A percentile compares a stretch with the other conserved stretches of the same genome.
Conservation (phyloP, 352 stramenopile genomes). For the Phytophthora podocarpi region DNA sequence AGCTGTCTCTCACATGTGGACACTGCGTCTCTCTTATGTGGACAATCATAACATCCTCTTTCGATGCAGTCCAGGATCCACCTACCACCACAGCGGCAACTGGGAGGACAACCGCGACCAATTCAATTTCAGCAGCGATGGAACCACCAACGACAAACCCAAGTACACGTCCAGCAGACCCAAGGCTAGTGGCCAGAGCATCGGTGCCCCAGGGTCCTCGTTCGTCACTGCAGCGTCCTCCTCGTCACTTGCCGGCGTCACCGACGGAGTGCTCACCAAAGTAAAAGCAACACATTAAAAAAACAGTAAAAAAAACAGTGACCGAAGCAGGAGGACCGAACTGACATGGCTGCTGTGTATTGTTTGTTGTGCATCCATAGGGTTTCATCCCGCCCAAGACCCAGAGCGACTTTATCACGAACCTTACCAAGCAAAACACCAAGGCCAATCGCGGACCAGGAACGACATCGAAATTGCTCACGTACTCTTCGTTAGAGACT, state of each 20-base stretch:
- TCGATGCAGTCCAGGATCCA: background rate
- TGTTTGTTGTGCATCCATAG: conserved; percentile 25
- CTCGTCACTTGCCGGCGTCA: background rate
- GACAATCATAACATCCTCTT: background rate
- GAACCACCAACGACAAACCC: background rate
- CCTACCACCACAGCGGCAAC: background rate
- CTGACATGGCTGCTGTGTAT: background rate
- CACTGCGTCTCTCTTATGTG: background rate
- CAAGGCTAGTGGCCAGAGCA: conserved; percentile 31
- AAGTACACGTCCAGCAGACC: conserved; percentile 23
- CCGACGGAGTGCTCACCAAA: conserved; percentile 21
- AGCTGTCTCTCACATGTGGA: background rate
- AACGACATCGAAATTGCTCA: background rate
- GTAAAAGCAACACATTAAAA: conserved; percentile 7
- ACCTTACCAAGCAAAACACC: conserved; percentile 28
- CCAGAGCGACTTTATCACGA: conserved; percentile 27
- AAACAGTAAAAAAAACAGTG: background rate
- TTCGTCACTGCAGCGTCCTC: conserved; percentile 4
- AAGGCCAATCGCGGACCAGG: conserved; percentile 21
- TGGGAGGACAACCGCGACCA: conserved; percentile 5
- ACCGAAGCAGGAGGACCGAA: background rate
- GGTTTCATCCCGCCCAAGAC: conserved; percentile 28
- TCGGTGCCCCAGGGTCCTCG: conserved; percentile 33
- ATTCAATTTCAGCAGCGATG: conserved; percentile 18
- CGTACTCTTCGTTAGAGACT: conserved; percentile 32